Percentiles rank a stretch among this genome's conserved stretches.
Conservation (phyloP, 345 rosid species). For the Rubroshorea leprosula region DNA sequence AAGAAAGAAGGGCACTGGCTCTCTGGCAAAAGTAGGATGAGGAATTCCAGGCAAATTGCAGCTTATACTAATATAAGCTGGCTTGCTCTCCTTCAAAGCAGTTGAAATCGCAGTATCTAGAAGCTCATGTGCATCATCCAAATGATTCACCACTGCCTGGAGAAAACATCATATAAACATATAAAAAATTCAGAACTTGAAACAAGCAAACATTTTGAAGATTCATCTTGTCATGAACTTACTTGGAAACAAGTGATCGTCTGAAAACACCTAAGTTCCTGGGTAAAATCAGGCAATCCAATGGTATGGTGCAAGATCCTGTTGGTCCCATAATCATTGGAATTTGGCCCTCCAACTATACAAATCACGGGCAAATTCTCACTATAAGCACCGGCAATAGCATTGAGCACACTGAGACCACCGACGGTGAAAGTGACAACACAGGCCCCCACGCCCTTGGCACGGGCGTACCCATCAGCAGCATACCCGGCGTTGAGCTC, state of each 20-base stretch:
- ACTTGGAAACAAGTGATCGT: constrained; percentile 58
- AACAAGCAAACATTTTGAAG: background rate
- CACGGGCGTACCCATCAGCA: constrained; percentile 68
- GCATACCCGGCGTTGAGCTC: constrained; percentile 83
- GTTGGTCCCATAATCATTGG: constrained; percentile 65
- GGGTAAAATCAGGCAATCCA: constrained; percentile 63
- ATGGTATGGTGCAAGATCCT: constrained; percentile 69
- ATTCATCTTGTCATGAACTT: background rate
- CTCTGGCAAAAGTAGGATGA: constrained; percentile 56
- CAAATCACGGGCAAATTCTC: constrained; percentile 70
- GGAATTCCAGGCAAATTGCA: constrained; percentile 62
- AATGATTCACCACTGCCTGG: constrained; percentile 66
- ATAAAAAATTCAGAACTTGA: background rate
- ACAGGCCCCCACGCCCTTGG: constrained; percentile 63
- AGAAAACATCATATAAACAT: background rate
- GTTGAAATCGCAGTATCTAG: constrained; percentile 68
- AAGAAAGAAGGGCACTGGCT: constrained; percentile 58
- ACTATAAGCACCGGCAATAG: constrained; percentile 67
- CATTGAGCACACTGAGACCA: constrained; percentile 62
- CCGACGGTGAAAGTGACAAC: constrained; percentile 78
- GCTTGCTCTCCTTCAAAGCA: constrained; percentile 70
- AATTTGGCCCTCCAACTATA: constrained; percentile 63
- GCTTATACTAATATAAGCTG: constrained; percentile 62
- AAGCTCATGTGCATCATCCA: constrained; percentile 68
- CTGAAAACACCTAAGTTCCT: constrained; percentile 63